Evolutionary conservation across 176 grass and related monocot species (phyloP).

Genomic region (maize (Zea mays)): DNA sequence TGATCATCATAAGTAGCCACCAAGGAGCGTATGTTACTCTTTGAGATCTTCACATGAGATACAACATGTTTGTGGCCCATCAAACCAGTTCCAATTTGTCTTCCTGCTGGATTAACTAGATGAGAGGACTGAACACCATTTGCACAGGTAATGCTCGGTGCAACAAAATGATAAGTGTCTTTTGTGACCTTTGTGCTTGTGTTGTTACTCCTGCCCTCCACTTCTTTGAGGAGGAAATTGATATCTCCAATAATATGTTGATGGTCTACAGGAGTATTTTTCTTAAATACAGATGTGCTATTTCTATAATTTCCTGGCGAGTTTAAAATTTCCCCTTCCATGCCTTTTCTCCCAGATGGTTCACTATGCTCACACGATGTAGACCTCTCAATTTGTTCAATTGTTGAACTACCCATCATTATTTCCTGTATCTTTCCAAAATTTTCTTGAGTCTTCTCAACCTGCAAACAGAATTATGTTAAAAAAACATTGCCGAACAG

Average conservation of each 20-base stretch:
- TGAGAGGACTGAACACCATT: constrained; percentile 30
- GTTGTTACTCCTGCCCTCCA: constrained; percentile 49
- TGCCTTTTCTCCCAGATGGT: constrained; percentile 40
- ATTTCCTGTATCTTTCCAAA: constrained; percentile 79
- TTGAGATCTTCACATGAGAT: constrained; percentile 63
- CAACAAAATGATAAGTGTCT: constrained; percentile 27
- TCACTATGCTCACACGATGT: constrained; percentile 17
- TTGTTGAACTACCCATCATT: constrained; percentile 52
- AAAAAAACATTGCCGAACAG: not conserved
- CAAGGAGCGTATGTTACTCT: constrained; percentile 67
- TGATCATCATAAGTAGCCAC: constrained; percentile 74
- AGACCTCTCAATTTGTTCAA: constrained; percentile 33
- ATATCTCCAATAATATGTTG: constrained; percentile 76
- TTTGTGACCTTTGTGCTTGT: constrained; percentile 33
- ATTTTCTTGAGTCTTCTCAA: constrained; percentile 68
- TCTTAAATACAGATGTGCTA: constrained; percentile 34
- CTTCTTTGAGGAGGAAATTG: constrained; percentile 78
- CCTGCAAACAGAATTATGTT: constrained; percentile 47
- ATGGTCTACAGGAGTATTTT: constrained; percentile 50
- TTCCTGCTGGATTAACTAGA: constrained; percentile 32
- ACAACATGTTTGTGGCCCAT: constrained; percentile 34
- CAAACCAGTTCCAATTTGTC: constrained; percentile 38
- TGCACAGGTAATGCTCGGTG: constrained; percentile 38
- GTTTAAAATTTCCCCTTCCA: constrained; percentile 35
- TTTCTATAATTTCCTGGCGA: constrained; percentile 38